phyloP scores from a whole-genome alignment of 306 rosid genomes.

The Malus sylvestris region DNA sequence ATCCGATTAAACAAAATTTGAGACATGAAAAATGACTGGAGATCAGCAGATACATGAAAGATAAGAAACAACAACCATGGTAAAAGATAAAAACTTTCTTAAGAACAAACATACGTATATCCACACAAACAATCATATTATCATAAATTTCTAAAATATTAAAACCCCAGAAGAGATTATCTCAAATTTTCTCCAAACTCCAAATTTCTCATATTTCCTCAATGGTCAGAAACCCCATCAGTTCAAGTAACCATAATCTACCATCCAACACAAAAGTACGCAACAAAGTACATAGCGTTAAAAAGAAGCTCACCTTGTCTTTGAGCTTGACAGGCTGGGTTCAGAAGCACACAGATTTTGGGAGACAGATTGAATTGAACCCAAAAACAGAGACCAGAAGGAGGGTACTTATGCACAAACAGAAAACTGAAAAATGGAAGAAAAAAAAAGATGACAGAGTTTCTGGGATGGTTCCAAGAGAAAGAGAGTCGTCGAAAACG shows the following conservation, averaged over 20 bases:
- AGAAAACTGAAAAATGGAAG: neutral
- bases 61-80: neutral
- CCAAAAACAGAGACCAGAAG: neutral
- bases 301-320: constrained; percentile 13
- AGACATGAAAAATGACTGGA: neutral
- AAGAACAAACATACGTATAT: neutral
- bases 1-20: neutral
- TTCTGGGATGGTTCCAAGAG: constrained; percentile 16
- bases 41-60: neutral
- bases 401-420: neutral
- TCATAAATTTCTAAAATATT: neutral
- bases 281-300: neutral
- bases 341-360: neutral
- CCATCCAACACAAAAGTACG: neutral
- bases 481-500: constrained; percentile 32
- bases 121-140: neutral
- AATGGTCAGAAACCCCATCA: neutral
- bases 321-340: constrained; percentile 4
- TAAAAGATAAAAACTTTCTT: neutral
- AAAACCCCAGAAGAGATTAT: neutral
- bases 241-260: neutral
- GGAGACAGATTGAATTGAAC: neutral
- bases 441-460: neutral
- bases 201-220: neutral
- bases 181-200: neutral